Base-by-base conservation (phyloP, 805 yeast species). In the Zygotorulaspora danielsina region DNA sequence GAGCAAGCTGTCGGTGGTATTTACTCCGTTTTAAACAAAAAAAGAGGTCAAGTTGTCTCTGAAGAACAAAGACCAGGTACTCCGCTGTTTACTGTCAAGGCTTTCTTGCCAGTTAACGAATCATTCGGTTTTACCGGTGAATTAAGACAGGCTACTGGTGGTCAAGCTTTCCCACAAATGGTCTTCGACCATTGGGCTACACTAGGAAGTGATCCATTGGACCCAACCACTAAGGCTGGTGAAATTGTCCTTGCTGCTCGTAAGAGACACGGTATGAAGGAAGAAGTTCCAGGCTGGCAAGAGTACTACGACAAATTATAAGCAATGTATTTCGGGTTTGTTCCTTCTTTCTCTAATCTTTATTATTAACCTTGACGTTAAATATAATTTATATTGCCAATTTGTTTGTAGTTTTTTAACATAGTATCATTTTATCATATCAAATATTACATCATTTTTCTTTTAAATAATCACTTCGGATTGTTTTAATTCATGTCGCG, bases 31-130 rank as follows among this genome's bases (percentile, higher is more conserved):
- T 81, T 90, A 70, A 93, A 93, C 95, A 87, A 79, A 79, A 84
- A 83, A 89, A 90, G 98, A 85, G 98, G 98, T 77, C 97, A 90
- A 79, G 97, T 90, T 66, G 70, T 90, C 69, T 87, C 96, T 67
- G 97, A 90, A 79, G 96, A 89, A 78, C 98, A 90, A 79, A 89
- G 97, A 78, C 97, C 97, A 73, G 98, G 98, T 84, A 90, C 98
- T 63, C 97, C 98, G 75, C 81, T 93, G 79, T 93, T 93, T 82
- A 88, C 96, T 65, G 94, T 90, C 73, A 93, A 90, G 87, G 98
- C 98, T 65, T 85, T 88, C 95, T 81, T 90, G 77, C 98, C 98
- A 71, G 97, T 90, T 63, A 93, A 90, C 78, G 98, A 93, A 81
- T 90, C 98, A 45, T 90, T 93, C 84, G 98, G 98, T 84, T 90